Percentiles rank a stretch among this genome's conserved stretches.
These are phyloP conservation scores for Aspergillus novoparasiticus DNA, from an alignment of 2,329 filamentous ascomycete genomes.

Conservation along the genomic window DNA sequence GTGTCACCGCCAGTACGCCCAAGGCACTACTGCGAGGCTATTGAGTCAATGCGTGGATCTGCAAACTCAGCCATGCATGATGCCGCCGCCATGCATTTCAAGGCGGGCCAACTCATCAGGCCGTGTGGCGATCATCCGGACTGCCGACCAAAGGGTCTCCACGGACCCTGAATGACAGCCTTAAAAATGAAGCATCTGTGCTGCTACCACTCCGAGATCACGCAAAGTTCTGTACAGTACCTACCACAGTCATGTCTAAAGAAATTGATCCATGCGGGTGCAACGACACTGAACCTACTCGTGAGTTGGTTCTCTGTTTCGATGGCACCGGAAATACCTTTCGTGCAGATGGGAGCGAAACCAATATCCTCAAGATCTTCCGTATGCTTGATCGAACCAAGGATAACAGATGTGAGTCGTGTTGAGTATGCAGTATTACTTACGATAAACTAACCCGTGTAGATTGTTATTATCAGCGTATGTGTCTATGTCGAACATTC, in stretches of 20 bases:
- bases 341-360: conserved; percentile 41
- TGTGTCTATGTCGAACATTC: background rate
- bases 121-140: background rate
- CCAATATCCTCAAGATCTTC: conserved; percentile 47
- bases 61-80: conserved; percentile 3
- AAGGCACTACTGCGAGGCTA: conserved; percentile 12
- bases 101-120: background rate
- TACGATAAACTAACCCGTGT: background rate
- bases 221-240: background rate
- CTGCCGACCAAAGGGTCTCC: background rate
- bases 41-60: conserved; percentile 8
- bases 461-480: conserved; percentile 28
- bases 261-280: background rate
- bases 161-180: background rate
- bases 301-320: conserved; percentile 39
- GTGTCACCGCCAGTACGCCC: conserved; percentile 3
- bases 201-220: background rate
- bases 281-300: background rate
- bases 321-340: conserved; percentile 47
- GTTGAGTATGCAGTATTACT: background rate
- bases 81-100: background rate
- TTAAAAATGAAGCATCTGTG: background rate
- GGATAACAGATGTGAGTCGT: conserved; percentile 18
- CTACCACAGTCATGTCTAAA: background rate
- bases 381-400: conserved; percentile 40